Percentiles rank a stretch among this genome's conserved stretches.
Evolutionary conservation across 352 stramenopile genomes (phyloP).

Genomic region (Pythium dissotocum): DNA sequence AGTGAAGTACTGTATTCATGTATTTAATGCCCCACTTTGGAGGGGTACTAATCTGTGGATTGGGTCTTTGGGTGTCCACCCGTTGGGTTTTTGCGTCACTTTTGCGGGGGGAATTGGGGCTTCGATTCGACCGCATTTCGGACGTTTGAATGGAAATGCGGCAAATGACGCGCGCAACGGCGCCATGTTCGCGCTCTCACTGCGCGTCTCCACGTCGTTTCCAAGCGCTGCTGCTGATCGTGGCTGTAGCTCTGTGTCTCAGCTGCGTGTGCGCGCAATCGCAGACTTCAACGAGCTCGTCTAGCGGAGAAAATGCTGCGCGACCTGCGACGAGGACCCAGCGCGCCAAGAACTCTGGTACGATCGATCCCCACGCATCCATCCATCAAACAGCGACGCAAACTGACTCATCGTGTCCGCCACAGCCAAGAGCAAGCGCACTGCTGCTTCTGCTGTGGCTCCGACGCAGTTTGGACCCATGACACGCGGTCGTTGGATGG

Average conservation of each 20-base stretch:
- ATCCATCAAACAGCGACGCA: not conserved
- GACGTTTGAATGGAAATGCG: conserved; percentile 14
- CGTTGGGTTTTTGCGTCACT: conserved; percentile 16
- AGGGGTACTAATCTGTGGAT: not conserved
- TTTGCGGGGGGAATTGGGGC: not conserved
- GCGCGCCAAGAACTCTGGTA: not conserved
- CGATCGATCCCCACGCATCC: conserved; percentile 8
- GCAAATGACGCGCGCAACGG: conserved; percentile 14
- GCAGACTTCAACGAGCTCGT: not conserved
- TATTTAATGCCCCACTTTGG: not conserved
- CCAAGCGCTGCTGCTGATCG: conserved; percentile 9
- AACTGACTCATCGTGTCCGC: not conserved
- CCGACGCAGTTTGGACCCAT: conserved; percentile 10
- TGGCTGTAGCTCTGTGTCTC: conserved; percentile 6
- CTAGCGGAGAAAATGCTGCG: not conserved
- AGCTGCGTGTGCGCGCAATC: conserved; percentile 12
- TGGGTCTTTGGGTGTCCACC: conserved; percentile 17
- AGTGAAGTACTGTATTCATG: not conserved
- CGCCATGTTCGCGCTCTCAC: conserved; percentile 10
- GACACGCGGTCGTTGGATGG: conserved; percentile 46
- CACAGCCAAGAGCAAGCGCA: conserved; percentile 13
- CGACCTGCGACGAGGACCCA: conserved; percentile 7
- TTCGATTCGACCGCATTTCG: not conserved
- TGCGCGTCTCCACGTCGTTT: not conserved
- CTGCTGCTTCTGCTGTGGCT: not conserved